Evolutionary conservation across 202 grass and related monocot genomes (phyloP), one percentile per base, ranked within the genome.

Genomic region (Schoenoplectus tabernaemontani): DNA sequence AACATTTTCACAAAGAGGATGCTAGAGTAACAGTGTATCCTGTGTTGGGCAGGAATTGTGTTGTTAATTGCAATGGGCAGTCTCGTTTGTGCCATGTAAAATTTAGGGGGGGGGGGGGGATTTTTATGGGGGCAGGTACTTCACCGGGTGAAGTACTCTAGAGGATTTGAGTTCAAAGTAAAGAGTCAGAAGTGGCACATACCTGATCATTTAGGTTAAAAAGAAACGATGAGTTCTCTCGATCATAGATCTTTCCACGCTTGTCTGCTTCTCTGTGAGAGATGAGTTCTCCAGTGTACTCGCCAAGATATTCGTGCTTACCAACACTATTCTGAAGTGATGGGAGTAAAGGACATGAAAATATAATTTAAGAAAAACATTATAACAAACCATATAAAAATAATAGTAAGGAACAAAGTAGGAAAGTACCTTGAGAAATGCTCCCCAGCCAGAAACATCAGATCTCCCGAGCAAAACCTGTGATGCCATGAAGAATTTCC

Each of bases 121-220:
- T n/a, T n/a, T n/a, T n/a, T n/a, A n/a, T n/a, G n/a, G n/a, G n/a
- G n/a, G n/a, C n/a, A n/a, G n/a, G n/a, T n/a, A n/a, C n/a, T n/a
- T n/a, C n/a, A n/a, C n/a, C n/a, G n/a, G n/a, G n/a, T n/a, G n/a
- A n/a, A n/a, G n/a, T n/a, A n/a, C n/a, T n/a, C n/a, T n/a, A n/a
- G n/a, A n/a, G n/a, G n/a, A n/a, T n/a, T n/a, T n/a, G n/a, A n/a
- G n/a, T n/a, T n/a, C n/a, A n/a, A n/a, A n/a, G n/a, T n/a, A n/a
- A n/a, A n/a, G n/a, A n/a, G n/a, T n/a, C n/a, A n/a, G n/a, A n/a
- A n/a, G 36, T 32, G 13, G 51, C n/a, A 58, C 81, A 70, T 74
- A 87, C 95, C 91, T 98, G 89, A 66, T 98, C 93, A 81, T 98
- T 98, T 67, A 98, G 77, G 83, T 98, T 98, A 78, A 98, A 98